Evolutionary conservation across 345 rosid species (phyloP), one percentile per base, ranked within the genome.

Genomic region (Gossypium mustelinum): DNA sequence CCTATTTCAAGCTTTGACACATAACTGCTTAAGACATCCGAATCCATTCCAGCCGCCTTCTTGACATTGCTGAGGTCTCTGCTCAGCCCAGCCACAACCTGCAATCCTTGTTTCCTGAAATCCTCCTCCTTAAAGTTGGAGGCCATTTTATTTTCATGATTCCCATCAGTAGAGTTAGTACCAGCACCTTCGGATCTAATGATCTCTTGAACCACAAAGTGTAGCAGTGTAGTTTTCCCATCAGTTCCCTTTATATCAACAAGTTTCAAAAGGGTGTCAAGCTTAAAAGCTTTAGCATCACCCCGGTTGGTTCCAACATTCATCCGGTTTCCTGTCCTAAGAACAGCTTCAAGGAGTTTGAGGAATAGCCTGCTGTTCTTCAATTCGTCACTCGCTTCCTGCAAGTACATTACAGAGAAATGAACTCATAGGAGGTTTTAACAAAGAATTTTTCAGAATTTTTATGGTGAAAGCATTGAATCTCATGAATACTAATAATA

Each of bases 191-290:
- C 98, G 0, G 98, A 83, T 84, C 87, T 86, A 70, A 92, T 91
- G 82, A 95, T 92, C 86, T 92, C 99, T 84, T 94, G 99, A 81
- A 94, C 99, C 61, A 94, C 99, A 79, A 94, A 94, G 77, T 94
- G 99, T 44, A 94, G 98, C 78, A 92, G 87, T 48, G 99, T 92
- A 68, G 99, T 95, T 81, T 95, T 92, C 66, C 99, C 99, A 64
- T 95, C 99, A 3, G 94, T 86, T 68, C 97, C 98, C 83, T 95
- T 92, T 79, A 95, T 83, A 81, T 95, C 99, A 51, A 90, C 98
- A n/a, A 92, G 97, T 84, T 95, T 95, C 73, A 95, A 72, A 61
- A 95, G 98, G 10, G 97, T 92, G n/a, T 95, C 98, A n/a, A 95
- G 98, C 81, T 92, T 95, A 81, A 95, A 95, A 67, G 98, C 88